Evolutionary conservation across 345 rosid genomes (phyloP), one percentile per base, ranked within the genome.

Genomic region (Garcia nutans): DNA sequence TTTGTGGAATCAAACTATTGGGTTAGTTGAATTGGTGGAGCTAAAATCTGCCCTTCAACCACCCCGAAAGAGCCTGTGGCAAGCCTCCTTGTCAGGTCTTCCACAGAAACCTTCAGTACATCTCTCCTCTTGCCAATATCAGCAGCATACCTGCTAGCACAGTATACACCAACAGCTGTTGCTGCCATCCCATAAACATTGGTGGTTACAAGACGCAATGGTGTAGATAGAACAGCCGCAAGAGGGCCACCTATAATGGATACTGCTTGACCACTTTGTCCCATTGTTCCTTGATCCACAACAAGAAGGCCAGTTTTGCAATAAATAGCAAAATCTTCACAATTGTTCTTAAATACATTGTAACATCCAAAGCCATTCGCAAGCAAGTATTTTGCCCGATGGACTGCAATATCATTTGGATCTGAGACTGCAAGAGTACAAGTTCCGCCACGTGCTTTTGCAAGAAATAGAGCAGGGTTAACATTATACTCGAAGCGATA

Each of bases 361-460:
- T 92, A 92, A 85, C 94, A 88, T 17, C 99, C 98, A 47, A 92
- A 92, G 0, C 99, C 99, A 64, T 93, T 89, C 16, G 89, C 92
- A 15, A 91, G 93, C 58, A 96, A 81, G 75, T 87, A 89, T 69
- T 86, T 87, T 33, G 98, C 98, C 1, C 96, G 87, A 77, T 91
- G 92, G 52, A 89, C 86, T 19, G 87, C 90, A 2, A 79, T 7
- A 3, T 86, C 92, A 24, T 80, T 26, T 0, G 85, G 84, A 74
- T 91, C 94, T 0, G 97, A 61, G 45, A 82, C 90, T 0, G 94
- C 94, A n/a, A 88, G 96, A 7, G 98, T 90, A 81, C 99, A 93
- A 52, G 99, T 95, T 71, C 97, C 97, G 11, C 97, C 99, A 2
- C 99, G 91, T 12, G 95, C 97, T 82, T 91, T 93, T 10, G 93